A percentile compares a stretch with the other conserved stretches of the same genome.
Conservation (phyloP, 108 stramenopile genomes). For the Nannochloropsis salina region DNA sequence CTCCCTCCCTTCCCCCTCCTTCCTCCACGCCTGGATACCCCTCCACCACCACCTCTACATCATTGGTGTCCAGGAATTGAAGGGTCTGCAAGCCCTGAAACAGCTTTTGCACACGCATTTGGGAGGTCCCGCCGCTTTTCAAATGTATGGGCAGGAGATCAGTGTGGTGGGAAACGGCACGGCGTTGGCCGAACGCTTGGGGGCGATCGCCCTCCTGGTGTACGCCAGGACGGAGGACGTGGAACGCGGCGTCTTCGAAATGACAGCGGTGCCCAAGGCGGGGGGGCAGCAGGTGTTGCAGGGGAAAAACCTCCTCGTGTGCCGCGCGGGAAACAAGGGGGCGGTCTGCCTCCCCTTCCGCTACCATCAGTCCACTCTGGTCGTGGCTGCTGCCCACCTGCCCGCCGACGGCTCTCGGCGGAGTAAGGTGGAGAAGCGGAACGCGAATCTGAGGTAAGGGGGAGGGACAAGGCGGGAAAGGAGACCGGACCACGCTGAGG, state of each 20-base stretch:
- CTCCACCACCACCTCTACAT: background rate
- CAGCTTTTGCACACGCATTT: background rate
- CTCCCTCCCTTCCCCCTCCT: background rate
- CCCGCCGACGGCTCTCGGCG: background rate
- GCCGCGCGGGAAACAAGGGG: background rate
- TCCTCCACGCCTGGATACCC: background rate
- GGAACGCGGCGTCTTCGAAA: background rate
- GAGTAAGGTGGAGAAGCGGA: background rate
- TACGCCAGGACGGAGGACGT: constrained; percentile 1
- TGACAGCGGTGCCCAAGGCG: constrained; percentile 13
- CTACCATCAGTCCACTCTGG: constrained; percentile 2
- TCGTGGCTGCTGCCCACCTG: background rate
- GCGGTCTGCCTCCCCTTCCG: background rate
- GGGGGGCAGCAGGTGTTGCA: constrained; percentile 13
- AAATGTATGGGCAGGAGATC: constrained; percentile 2
- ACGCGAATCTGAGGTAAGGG: background rate
- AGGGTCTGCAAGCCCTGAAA: background rate
- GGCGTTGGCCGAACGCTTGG: background rate
- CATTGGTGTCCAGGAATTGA: background rate
- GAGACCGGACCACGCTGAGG: no score
- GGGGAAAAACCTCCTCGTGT: background rate
- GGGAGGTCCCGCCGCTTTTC: background rate
- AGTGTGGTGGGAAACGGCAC: background rate
- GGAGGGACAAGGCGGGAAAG: no score
- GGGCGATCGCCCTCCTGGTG: background rate